phyloP scores from a whole-genome alignment of 2,329 filamentous ascomycete genomes.

The Neoarthrinium moseri region DNA sequence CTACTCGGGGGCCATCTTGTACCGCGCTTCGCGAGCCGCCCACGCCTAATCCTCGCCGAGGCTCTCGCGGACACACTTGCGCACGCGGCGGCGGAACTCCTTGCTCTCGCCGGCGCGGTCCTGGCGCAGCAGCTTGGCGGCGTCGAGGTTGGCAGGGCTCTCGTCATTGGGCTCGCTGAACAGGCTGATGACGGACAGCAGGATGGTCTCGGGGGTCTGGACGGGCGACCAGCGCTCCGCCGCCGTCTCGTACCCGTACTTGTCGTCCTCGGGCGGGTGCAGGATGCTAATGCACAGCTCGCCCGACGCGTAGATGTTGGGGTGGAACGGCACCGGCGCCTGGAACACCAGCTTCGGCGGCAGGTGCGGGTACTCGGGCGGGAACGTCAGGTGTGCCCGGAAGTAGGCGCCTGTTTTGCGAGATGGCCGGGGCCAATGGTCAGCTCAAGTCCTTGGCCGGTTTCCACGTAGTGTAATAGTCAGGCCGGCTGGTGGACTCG shows the following conservation, averaged over 20 bases:
- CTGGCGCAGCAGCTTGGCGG: conserved; percentile 82
- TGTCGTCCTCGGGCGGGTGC: conserved; percentile 91
- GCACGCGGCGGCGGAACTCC: conserved; percentile 77
- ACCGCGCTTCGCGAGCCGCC: too few relatives aligned
- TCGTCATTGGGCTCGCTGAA: conserved; percentile 92
- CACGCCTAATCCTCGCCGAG: conserved; percentile 66
- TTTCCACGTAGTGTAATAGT: too few relatives aligned
- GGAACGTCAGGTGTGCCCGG: conserved; percentile 80
- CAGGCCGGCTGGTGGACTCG: too few relatives aligned
- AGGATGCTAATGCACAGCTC: conserved; percentile 96
- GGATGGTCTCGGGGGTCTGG: conserved; percentile 90
- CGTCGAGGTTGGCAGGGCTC: conserved; percentile 92
- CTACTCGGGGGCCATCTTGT: too few relatives aligned
- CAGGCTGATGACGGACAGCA: conserved; percentile 89
- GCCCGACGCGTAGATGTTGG: conserved; percentile 87
- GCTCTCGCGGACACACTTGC: conserved; percentile 78
- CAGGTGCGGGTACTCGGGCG: conserved; percentile 78
- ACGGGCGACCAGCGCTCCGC: conserved; percentile 93
- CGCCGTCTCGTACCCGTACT: conserved; percentile 88
- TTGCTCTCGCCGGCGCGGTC: conserved; percentile 60
- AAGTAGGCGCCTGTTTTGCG: conserved; percentile 77
- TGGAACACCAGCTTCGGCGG: conserved; percentile 90
- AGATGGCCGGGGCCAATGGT: not conserved
- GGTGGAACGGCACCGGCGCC: conserved; percentile 82
- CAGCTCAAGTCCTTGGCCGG: not conserved